Base-by-base conservation (phyloP, 2,329 filamentous ascomycete species). In the Coccinonectria pachysandricola region DNA sequence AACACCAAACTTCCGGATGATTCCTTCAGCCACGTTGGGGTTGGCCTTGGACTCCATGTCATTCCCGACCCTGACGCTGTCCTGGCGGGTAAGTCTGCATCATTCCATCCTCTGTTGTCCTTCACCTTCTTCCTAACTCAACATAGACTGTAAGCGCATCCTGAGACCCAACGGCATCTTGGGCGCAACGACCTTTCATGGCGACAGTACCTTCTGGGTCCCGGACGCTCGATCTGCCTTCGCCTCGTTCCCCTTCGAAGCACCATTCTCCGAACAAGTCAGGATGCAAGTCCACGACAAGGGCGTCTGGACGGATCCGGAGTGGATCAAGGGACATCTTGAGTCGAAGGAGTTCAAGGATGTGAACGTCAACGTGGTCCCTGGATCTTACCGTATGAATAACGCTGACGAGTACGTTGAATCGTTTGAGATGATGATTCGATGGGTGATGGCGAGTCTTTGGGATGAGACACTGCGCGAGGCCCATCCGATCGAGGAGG, bases 1-100 rank as follows among this genome's bases (percentile, higher is more conserved):
- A 36, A 62, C 14, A 63, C 61, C 4, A 47, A 39, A 1, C 46
- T 67, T 6, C 43, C 52, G 0, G 52, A 53, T 2, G 42, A 39
- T 9, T 50, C 52, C 0, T 65, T 60, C 34, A 60, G 52, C 2
- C 61, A 68, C 38, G 42, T 65, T 15, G 57, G 62, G 7, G 43
- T 63, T 19, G 58, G 56, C n/a, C 58, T 69, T 30, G 64, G 56
- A 1, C 54, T 67, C 23, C 62, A 66, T 36, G 30, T 63, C 3
- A 57, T 67, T 9, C 59, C 64, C 0, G 38, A 62, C 12, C 54
- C 62, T 0, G 46, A 54, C 23, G 39, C 41, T 3, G 45, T 49
- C 0, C 24, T 56, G 0, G 36, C 32, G 22, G 52, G 53, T 52
- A 28, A 36, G 36, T 23, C n/a, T n/a, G n/a, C n/a, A n/a, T n/a